Base-by-base conservation (phyloP, 2,329 filamentous ascomycete species). In the Stagonosporopsis cucurbitacearum region DNA sequence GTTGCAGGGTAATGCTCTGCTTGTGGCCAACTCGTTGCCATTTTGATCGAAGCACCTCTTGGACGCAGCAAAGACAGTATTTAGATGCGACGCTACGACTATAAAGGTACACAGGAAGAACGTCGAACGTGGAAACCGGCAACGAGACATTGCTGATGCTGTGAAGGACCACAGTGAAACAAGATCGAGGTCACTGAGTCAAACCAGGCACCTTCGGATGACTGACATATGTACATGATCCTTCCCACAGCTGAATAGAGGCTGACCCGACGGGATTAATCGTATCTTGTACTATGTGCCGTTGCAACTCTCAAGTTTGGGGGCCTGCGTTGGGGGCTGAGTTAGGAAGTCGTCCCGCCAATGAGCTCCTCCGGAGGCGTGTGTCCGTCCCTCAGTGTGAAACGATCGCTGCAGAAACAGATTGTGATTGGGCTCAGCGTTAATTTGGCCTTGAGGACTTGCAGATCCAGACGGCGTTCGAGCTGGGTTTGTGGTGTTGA, bases 31-130 rank as follows among this genome's bases (percentile, higher is more conserved):
- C 11, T 49, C 25, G n/a, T 41, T 49, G 7, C 46, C 35, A 33
- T 49, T 32, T n/a, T 23, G 11, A 33, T 49, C 46, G 26, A 49
- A 49, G 25, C 45, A 49, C 26, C 20, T n/a, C 7, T 49, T 49
- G 12, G 46, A 49, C 9, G 46, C n/a, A 41, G 36, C 46, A 9
- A 17, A 12, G 20, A 37, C 23, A 1, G 26, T 36, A 6, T 5
- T 25, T n/a, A 49, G 19, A 9, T 40, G 12, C 13, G 8, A 32
- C 13, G 13, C 13, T 32, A 32, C 13, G 13, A 32, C 8, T 6
- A 32, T 32, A 4, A 12, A 32, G 30, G 13, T 32, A 32, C 15
- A 7, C 4, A 32, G 30, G n/a, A 8, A 8, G 30, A n/a, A 32
- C 2, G 8, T 32, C 7, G 30, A 32, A 15, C 30, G 13, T 32